phyloP scores from a whole-genome alignment of 306 rosid genomes.

The Carpinus fangiana region DNA sequence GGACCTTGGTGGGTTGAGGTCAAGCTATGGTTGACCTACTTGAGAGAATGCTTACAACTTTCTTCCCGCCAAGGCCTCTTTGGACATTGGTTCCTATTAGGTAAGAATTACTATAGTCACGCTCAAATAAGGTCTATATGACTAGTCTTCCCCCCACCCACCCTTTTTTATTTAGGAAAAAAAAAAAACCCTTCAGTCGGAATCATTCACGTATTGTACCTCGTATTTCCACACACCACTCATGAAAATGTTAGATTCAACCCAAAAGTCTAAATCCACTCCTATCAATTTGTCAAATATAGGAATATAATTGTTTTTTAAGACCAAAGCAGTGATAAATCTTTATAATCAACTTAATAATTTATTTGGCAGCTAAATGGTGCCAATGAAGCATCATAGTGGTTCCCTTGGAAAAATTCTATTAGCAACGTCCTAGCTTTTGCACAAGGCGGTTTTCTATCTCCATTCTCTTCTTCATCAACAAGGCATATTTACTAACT shows the following conservation, averaged over 20 bases:
- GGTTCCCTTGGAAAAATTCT: not conserved
- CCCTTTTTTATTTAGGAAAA: too few species aligned
- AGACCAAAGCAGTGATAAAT: not conserved
- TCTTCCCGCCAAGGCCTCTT: too few species aligned
- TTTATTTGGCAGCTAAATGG: slow-evolving; percentile 1
- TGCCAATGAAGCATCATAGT: not conserved
- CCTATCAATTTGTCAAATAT: not conserved
- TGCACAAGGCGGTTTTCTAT: slow-evolving; percentile 78
- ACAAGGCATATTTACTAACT: slow-evolving; percentile 55
- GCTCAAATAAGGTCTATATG: too few species aligned
- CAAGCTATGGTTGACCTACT: too few species aligned
- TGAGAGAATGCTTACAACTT: too few species aligned
- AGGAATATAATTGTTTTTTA: not conserved
- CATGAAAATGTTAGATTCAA: not conserved
- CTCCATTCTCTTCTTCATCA: slow-evolving; percentile 78
- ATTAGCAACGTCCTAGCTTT: slow-evolving; percentile 64
- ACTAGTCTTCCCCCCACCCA: too few species aligned
- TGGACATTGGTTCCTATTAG: too few species aligned
- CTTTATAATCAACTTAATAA: too few species aligned
- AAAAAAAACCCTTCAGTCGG: too few species aligned
- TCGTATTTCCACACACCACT: not conserved
- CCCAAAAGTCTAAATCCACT: not conserved
- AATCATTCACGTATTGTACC: not conserved
- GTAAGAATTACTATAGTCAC: too few species aligned
- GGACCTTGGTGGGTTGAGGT: too few species aligned